Evolutionary conservation across 2,329 filamentous ascomycete genomes (phyloP).

Genomic region (Paraphoma chrysanthemicola): DNA sequence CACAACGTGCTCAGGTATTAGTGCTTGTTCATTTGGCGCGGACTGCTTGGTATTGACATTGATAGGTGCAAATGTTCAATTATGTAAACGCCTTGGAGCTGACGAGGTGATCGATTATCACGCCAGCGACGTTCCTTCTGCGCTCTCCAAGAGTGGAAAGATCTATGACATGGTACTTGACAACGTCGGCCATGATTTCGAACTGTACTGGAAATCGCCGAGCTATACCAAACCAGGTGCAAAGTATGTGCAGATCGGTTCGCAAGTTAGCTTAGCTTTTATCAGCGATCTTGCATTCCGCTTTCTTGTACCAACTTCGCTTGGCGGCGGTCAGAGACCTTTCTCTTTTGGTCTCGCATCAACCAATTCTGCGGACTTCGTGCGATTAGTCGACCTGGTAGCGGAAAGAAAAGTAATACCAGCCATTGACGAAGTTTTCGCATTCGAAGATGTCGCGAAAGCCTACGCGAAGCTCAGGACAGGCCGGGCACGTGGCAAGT

Average conservation of each 20-base stretch:
- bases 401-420: constrained; percentile 62
- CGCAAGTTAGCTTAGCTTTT: constrained; percentile 21
- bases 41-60: too few species aligned
- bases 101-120: constrained; percentile 69
- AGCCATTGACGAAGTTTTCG: constrained; percentile 61
- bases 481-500: constrained; percentile 63
- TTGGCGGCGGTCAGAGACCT: constrained; percentile 58
- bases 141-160: constrained; percentile 53
- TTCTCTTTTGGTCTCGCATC: constrained; percentile 45
- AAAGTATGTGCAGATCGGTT: constrained; percentile 29
- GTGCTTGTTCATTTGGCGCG: too few species aligned
- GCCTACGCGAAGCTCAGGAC: constrained; percentile 64
- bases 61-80: constrained; percentile 57
- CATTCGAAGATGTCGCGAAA: constrained; percentile 60
- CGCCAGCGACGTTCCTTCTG: constrained; percentile 53
- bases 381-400: constrained; percentile 60
- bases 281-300: constrained; percentile 22
- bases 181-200: constrained; percentile 54
- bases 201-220: constrained; percentile 28
- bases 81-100: constrained; percentile 65
- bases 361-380: constrained; percentile 26
- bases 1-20: constrained; percentile 59
- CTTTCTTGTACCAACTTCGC: constrained; percentile 36
- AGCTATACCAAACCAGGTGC: constrained; percentile 18
- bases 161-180: constrained; percentile 64